These are phyloP conservation scores for Plasmopara muralis DNA, from an alignment of 352 stramenopile species.

Conservation along the genomic window DNA sequence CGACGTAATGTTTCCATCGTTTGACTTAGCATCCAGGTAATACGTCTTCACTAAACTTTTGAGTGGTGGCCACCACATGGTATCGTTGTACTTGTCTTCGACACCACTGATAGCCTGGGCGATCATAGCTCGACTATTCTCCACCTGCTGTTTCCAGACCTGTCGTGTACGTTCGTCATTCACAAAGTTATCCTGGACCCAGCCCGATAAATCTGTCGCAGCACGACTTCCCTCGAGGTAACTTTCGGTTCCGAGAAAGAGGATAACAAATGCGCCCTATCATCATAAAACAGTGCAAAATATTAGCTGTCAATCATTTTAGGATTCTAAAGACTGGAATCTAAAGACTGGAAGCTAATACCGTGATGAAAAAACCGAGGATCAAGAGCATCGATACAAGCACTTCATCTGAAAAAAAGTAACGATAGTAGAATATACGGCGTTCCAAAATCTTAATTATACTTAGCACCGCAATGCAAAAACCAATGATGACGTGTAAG, in stretches of 20 bases:
- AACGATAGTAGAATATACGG: slow-evolving; percentile 84
- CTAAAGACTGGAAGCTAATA: slow-evolving; percentile 13
- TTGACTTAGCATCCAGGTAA: slow-evolving; percentile 64
- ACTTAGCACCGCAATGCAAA: slow-evolving; percentile 57
- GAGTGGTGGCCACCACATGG: slow-evolving; percentile 83
- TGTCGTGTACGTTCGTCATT: slow-evolving; percentile 80
- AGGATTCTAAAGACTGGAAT: not conserved
- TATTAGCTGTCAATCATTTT: not conserved
- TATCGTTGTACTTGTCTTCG: slow-evolving; percentile 86
- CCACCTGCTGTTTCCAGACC: slow-evolving; percentile 78
- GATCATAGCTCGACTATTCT: slow-evolving; percentile 78
- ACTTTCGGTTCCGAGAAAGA: slow-evolving; percentile 79
- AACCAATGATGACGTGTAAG: slow-evolving; percentile 58
- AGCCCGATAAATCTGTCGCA: slow-evolving; percentile 59
- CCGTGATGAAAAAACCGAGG: slow-evolving; percentile 76
- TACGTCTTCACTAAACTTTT: slow-evolving; percentile 81
- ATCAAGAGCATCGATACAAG: slow-evolving; percentile 75
- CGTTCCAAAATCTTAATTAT: slow-evolving; percentile 78
- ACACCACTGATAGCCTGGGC: slow-evolving; percentile 66
- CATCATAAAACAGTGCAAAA: not conserved
- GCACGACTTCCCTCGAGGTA: slow-evolving; percentile 84
- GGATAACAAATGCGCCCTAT: slow-evolving; percentile 70
- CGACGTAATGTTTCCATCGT: slow-evolving; percentile 45
- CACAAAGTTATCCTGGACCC: slow-evolving; percentile 83
- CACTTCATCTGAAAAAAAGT: slow-evolving; percentile 85